phyloP scores from a whole-genome alignment of 2,329 filamentous ascomycete genomes.

The Diplocarpon rosae region DNA sequence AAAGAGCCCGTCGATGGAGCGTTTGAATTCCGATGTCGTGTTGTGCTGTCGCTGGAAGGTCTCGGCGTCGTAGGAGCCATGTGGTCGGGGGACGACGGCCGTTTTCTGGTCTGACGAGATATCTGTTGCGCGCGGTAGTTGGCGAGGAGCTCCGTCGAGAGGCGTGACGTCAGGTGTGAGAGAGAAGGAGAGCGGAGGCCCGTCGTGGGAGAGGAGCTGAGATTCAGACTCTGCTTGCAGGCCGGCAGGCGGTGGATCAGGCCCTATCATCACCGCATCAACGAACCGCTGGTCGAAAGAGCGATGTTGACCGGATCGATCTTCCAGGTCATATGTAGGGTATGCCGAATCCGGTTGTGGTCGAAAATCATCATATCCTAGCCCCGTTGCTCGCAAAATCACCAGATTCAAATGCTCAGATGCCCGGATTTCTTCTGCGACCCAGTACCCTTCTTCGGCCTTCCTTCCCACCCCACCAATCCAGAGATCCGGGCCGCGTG shows the following conservation, averaged over 20 bases:
- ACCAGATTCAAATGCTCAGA: slow-evolving; percentile 20
- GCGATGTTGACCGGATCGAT: slow-evolving; percentile 15
- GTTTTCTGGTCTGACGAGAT: neutral
- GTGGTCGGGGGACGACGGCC: neutral
- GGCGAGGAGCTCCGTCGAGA: too few relatives aligned
- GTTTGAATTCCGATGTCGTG: slow-evolving; percentile 24
- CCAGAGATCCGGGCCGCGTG: slow-evolving; percentile 20
- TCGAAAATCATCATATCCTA: slow-evolving; percentile 27
- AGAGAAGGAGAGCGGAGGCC: neutral
- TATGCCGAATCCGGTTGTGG: slow-evolving; percentile 8
- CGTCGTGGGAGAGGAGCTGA: neutral
- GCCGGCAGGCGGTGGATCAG: neutral
- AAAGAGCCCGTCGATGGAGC: slow-evolving; percentile 26
- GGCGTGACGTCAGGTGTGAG: neutral
- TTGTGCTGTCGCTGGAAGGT: slow-evolving; percentile 23
- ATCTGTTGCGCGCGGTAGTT: too few relatives aligned
- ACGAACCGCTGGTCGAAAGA: slow-evolving; percentile 28
- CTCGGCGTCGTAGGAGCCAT: slow-evolving; percentile 21
- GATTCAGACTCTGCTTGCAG: neutral
- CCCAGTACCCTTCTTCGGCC: slow-evolving; percentile 15
- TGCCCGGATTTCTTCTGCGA: slow-evolving; percentile 22
- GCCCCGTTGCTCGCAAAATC: slow-evolving; percentile 23
- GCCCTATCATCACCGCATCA: slow-evolving; percentile 19
- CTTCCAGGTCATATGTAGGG: slow-evolving; percentile 23
- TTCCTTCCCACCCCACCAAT: slow-evolving; percentile 19